Evolutionary conservation across 768 basidiomycete species (phyloP).

Genomic region (Rhodotorula graminis): DNA sequence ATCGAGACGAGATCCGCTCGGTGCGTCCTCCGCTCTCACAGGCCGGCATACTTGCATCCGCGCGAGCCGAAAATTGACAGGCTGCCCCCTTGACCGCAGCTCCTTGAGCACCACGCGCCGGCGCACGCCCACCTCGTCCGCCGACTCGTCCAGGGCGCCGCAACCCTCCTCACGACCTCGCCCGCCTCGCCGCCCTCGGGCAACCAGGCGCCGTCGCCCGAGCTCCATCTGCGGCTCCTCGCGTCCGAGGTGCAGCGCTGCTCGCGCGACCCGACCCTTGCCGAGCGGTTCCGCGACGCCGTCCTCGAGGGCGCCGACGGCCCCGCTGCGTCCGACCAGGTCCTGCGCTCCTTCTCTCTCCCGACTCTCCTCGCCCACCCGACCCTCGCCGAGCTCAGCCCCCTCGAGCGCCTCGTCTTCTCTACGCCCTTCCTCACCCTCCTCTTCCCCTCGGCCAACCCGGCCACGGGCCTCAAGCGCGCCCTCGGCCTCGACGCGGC

Average conservation of each 20-base stretch:
- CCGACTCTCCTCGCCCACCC: constrained; percentile 75
- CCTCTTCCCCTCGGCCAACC: background rate
- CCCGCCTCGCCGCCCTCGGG: constrained; percentile 60
- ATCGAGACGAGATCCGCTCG: constrained; percentile 88
- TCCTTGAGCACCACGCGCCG: constrained; percentile 93
- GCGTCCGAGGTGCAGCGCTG: constrained; percentile 83
- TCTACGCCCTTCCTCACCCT: constrained; percentile 47
- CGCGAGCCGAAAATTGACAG: no score
- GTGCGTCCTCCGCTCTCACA: no score
- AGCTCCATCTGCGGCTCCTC: constrained; percentile 74
- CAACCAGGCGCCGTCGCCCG: constrained; percentile 53
- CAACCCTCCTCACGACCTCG: constrained; percentile 43
- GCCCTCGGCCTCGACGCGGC: constrained; percentile 81
- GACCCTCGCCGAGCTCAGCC: constrained; percentile 58
- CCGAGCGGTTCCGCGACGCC: constrained; percentile 83
- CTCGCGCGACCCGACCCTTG: constrained; percentile 81
- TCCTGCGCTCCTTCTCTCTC: constrained; percentile 77
- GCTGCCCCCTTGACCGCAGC: constrained; percentile 52
- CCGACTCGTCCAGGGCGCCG: constrained; percentile 80
- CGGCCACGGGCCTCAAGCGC: constrained; percentile 63
- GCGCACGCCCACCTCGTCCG: constrained; percentile 97
- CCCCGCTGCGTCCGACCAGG: constrained; percentile 58
- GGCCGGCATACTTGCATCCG: no score
- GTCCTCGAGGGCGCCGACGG: constrained; percentile 63
- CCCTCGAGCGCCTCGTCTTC: constrained; percentile 85